Base-by-base conservation (phyloP, 768 basidiomycete species). In the Pulveroboletus sp. region DNA sequence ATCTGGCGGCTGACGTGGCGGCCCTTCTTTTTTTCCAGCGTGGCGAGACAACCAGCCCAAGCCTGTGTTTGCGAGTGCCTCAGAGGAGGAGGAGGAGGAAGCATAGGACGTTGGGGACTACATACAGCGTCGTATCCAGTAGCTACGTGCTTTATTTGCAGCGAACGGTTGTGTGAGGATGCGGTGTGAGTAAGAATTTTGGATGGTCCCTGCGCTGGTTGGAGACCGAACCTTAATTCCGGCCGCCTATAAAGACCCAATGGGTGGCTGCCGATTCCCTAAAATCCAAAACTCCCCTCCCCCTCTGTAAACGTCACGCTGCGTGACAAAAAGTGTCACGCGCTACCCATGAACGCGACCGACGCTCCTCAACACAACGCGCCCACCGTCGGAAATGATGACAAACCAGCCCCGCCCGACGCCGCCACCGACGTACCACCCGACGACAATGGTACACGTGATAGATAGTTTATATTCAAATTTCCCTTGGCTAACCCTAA, bases 11-110 rank as follows among this genome's bases (percentile, higher is more conserved):
- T 83, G 80, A 85, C 81, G 81, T 83, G 80, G 77, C 81, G 67
- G 65, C 44, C 56, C 50, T 65, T 61, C 51, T 36, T 36, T 36
- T 73, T 72, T 74, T 71, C 75, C 76, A 93, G 91, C 92, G 35
- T 93, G 92, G 91, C 80, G 76, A 70, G 69, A 74, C 61, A 93
- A 86, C 70, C 91, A 94, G 66, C 91, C 93, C 47, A 82, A 83
- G 66, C 81, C 92, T 0, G 88, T 95, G 51, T 94, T 94, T 65
- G 80, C 83, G 43, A 72, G 81, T 51, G 78, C 68, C 49, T 73
- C 76, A 56, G 73, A 78, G 58, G 73, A 78, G 58, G 73, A 78
- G 46, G 76, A 80, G 57, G 80, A 83, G 53, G 79, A 83, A 39
- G 74, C 78, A 54, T 77, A 80, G 60, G 67, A 72, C 40, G 57